A percentile compares a stretch with the other conserved stretches of the same genome.
These are phyloP conservation scores for Vaccinium vitisidaea DNA, from an alignment of 148 eudicot species.

Conservation along the genomic window DNA sequence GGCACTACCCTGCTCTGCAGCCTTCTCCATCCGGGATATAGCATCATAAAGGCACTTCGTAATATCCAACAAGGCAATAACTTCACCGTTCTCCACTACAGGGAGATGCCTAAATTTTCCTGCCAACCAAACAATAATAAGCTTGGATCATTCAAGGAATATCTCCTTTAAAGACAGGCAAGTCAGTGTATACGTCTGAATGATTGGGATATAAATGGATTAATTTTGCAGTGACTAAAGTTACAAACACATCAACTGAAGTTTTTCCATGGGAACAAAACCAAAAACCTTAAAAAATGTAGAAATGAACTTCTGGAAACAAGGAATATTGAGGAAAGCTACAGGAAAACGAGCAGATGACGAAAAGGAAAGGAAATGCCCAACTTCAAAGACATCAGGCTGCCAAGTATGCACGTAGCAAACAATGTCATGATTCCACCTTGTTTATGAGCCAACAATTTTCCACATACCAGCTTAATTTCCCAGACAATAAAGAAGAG, in stretches of 20 bases:
- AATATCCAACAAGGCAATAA: constrained; percentile 89
- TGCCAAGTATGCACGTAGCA: neutral
- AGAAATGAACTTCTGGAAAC: neutral
- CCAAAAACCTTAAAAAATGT: neutral
- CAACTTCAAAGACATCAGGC: neutral
- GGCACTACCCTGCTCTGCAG: constrained; percentile 97
- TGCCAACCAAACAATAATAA: constrained; percentile 26
- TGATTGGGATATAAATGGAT: neutral
- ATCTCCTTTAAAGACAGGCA: neutral
- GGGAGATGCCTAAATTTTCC: constrained; percentile 98
- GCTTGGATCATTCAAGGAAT: neutral
- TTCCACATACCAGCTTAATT: neutral
- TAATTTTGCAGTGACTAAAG: neutral
- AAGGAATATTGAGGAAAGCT: neutral
- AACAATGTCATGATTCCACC: neutral
- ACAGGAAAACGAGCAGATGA: neutral
- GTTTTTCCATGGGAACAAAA: neutral
- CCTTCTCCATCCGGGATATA: constrained; percentile 94
- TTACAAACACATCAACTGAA: constrained; percentile 8
- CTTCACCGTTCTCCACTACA: constrained; percentile 99
- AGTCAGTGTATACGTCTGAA: neutral
- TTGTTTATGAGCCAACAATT: neutral
- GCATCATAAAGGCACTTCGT: constrained; percentile 98
- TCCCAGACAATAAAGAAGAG: neutral
- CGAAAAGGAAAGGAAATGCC: neutral